phyloP scores from a whole-genome alignment of 352 stramenopile species.

The Phytophthora tentaculata region DNA sequence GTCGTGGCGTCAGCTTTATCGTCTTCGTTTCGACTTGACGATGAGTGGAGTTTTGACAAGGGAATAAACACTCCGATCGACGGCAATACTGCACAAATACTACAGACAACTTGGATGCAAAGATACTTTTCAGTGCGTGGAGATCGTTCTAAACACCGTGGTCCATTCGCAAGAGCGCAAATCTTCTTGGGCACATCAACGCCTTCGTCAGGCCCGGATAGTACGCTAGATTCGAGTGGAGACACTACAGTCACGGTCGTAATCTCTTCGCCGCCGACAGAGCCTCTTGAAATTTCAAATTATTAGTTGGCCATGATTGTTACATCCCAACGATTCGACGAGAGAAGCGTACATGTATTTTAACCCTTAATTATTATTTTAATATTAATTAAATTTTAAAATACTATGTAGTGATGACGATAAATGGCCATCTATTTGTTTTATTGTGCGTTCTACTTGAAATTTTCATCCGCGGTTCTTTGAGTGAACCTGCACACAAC shows the following conservation, averaged over 20 bases:
- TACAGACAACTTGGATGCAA: conserved; percentile 55
- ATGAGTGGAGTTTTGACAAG: conserved; percentile 45
- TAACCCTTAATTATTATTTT: too few species aligned
- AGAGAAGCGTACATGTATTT: too few species aligned
- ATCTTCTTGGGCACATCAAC: not conserved
- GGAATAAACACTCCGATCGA: conserved; percentile 42
- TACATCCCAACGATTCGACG: too few species aligned
- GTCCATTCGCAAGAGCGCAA: conserved; percentile 29
- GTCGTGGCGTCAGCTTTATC: not conserved
- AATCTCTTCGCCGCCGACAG: conserved; percentile 4
- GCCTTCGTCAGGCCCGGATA: not conserved
- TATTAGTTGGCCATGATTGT: conserved; percentile 22
- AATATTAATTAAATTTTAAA: too few species aligned
- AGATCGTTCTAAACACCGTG: conserved; percentile 44
- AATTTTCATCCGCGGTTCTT: too few species aligned
- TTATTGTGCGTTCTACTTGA: too few species aligned
- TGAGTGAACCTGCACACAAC: too few species aligned
- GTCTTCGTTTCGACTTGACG: conserved; percentile 42
- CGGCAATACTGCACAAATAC: conserved; percentile 62
- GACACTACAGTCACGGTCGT: conserved; percentile 1
- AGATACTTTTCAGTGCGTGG: conserved; percentile 50
- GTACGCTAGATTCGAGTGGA: not conserved
- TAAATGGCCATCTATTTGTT: too few species aligned
- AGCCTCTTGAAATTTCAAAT: conserved; percentile 27
- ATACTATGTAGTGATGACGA: too few species aligned